These are phyloP conservation scores for Litchi chinensis DNA, from an alignment of 345 rosid genomes.

Conservation along the genomic window DNA sequence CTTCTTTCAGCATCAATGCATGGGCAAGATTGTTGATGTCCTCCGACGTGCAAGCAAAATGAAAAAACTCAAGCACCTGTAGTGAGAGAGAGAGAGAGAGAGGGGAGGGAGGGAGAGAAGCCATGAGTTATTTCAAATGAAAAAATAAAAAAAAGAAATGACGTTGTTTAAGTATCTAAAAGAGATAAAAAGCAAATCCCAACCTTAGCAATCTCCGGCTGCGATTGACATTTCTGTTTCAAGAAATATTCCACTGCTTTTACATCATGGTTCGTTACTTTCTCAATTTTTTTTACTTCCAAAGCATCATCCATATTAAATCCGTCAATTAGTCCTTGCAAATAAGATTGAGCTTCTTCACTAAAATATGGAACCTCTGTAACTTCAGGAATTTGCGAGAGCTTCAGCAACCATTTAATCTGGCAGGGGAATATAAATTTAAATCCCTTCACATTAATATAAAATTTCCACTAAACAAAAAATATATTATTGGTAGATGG, in stretches of 20 bases:
- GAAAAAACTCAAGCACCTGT: constrained; percentile 95
- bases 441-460: constrained; percentile 16
- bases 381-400: constrained; percentile 75
- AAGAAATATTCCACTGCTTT: constrained; percentile 93
- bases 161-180: constrained; percentile 2
- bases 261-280: constrained; percentile 89
- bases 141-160: neutral
- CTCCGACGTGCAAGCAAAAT: constrained; percentile 95
- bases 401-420: constrained; percentile 90
- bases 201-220: constrained; percentile 85
- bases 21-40: constrained; percentile 96
- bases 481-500: neutral
- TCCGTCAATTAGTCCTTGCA: constrained; percentile 68
- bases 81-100: neutral
- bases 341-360: constrained; percentile 56
- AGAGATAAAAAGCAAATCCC: neutral
- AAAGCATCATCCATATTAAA: constrained; percentile 71
- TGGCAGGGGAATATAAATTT: constrained; percentile 28
- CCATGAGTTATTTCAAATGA: neutral
- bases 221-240: constrained; percentile 80
- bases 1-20: constrained; percentile 86
- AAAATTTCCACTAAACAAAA: neutral
- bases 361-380: constrained; percentile 84
- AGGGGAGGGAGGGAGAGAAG: neutral
- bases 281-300: constrained; percentile 83